Conservation (phyloP, 2,329 filamentous ascomycete species). For the Epichloe glyceriae region DNA sequence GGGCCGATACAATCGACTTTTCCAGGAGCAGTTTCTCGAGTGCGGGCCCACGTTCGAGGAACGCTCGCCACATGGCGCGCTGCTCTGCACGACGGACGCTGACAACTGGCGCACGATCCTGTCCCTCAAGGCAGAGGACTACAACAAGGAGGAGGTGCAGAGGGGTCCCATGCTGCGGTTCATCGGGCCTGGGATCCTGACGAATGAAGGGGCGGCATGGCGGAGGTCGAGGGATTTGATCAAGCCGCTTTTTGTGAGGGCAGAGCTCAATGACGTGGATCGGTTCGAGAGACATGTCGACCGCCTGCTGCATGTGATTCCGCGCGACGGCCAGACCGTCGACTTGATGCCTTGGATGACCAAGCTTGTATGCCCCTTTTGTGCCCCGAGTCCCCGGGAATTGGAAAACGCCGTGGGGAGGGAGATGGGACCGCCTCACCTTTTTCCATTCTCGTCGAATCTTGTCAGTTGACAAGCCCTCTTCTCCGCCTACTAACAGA, state of each 20-base stretch:
- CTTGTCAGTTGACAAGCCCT: background rate
- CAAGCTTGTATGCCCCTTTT: background rate
- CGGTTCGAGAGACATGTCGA: conserved; percentile 3
- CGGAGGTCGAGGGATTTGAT: background rate
- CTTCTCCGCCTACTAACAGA: background rate
- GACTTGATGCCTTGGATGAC: conserved; percentile 1
- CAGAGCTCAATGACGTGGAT: background rate
- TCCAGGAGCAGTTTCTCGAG: background rate
- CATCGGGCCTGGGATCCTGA: background rate
- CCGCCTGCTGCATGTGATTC: background rate
- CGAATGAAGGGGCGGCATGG: conserved; percentile 1
- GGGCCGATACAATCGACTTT: background rate
- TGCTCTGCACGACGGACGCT: background rate
- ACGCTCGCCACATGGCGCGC: background rate
- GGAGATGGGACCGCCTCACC: too few relatives aligned
- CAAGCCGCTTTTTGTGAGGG: conserved; percentile 1
- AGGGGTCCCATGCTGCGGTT: background rate
- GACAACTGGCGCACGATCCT: conserved; percentile 2
- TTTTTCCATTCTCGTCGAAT: background rate
- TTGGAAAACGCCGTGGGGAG: too few relatives aligned
- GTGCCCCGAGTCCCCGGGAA: too few relatives aligned
- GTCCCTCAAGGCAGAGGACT: background rate
- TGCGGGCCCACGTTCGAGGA: conserved; percentile 3
- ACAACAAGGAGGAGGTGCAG: background rate
- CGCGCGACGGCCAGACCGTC: background rate